Conservation (phyloP, 2,329 filamentous ascomycete genomes). For the Blumeriella jaapii region DNA sequence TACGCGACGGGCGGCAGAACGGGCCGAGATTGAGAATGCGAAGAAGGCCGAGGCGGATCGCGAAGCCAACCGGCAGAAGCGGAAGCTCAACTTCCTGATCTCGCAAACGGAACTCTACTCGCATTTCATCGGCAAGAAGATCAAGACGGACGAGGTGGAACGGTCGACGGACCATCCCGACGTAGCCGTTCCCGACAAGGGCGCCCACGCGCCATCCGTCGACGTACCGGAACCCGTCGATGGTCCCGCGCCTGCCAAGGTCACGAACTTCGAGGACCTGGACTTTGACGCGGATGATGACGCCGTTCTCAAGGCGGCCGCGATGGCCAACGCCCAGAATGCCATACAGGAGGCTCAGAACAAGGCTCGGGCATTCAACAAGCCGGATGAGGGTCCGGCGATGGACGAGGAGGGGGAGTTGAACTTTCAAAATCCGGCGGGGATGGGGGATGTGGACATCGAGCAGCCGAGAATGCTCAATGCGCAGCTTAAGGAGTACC, state of each 20-base stretch:
- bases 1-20: constrained; percentile 84
- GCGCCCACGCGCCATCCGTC: constrained; percentile 27
- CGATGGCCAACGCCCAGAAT: constrained; percentile 90
- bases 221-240: constrained; percentile 39
- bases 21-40: constrained; percentile 90
- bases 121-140: constrained; percentile 98
- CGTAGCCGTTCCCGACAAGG: constrained; percentile 44
- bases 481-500: constrained; percentile 94
- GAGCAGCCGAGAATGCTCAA: constrained; percentile 89
- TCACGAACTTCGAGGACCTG: constrained; percentile 88
- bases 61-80: constrained; percentile 92
- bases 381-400: constrained; percentile 50
- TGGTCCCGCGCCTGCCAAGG: constrained; percentile 51
- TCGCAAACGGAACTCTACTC: constrained; percentile 98
- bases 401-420: constrained; percentile 91
- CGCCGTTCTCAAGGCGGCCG: constrained; percentile 64
- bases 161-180: constrained; percentile 75
- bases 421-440: constrained; percentile 98
- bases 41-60: constrained; percentile 95
- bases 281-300: constrained; percentile 96
- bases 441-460: constrained; percentile 86
- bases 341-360: constrained; percentile 90
- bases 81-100: constrained; percentile 98
- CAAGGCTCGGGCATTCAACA: constrained; percentile 88
- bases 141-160: constrained; percentile 94